Evolutionary conservation across 148 eudicot species (phyloP).

Genomic region (Oxyria digyna): DNA sequence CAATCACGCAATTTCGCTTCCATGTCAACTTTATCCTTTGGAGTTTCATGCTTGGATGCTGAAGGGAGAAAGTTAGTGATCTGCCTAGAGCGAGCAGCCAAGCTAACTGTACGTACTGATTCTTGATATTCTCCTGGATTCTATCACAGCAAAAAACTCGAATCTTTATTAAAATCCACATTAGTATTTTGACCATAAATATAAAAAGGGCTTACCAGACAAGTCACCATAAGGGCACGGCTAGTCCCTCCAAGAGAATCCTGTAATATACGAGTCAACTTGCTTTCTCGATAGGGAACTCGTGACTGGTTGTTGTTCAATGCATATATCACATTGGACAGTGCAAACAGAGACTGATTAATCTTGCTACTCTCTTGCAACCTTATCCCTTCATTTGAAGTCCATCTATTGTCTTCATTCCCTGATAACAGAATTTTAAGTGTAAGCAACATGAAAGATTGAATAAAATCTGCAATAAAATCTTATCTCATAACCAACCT

Average conservation of each 20-base stretch:
- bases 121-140: slow-evolving; percentile 88
- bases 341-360: slow-evolving; percentile 76
- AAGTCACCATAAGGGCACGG: slow-evolving; percentile 83
- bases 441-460: not conserved
- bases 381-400: slow-evolving; percentile 83
- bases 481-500: slow-evolving; percentile 25
- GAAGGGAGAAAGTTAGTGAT: slow-evolving; percentile 47
- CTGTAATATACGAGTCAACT: slow-evolving; percentile 86
- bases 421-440: slow-evolving; percentile 29
- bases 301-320: slow-evolving; percentile 59
- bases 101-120: slow-evolving; percentile 73
- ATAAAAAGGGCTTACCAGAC: slow-evolving; percentile 43
- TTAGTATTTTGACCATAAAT: not conserved
- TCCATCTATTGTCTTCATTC: slow-evolving; percentile 82
- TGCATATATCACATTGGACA: slow-evolving; percentile 87
- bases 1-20: slow-evolving; percentile 73
- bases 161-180: not conserved
- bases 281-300: slow-evolving; percentile 88
- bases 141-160: slow-evolving; percentile 20
- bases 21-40: slow-evolving; percentile 62
- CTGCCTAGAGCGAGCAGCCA: slow-evolving; percentile 89
- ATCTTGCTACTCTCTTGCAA: slow-evolving; percentile 88
- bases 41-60: slow-evolving; percentile 42
- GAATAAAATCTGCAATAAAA: not conserved
- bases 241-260: slow-evolving; percentile 95